Percentiles rank a stretch among this genome's conserved stretches.
Evolutionary conservation across 2,329 filamentous ascomycete species (phyloP).

Genomic region (Boeremia exigua): DNA sequence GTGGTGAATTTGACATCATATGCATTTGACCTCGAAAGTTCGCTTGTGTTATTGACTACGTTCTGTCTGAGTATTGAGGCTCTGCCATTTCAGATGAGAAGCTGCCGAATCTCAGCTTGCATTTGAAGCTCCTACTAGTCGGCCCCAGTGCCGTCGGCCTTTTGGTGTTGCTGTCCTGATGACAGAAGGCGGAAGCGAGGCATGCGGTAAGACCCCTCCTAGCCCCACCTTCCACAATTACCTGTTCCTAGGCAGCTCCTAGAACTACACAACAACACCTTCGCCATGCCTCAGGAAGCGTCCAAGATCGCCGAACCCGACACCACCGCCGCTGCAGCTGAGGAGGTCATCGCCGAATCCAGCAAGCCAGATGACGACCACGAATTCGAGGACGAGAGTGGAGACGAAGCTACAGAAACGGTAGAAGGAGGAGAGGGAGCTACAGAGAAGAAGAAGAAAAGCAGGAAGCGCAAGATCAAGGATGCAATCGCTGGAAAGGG

Average conservation of each 20-base stretch:
- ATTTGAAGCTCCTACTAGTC: too few relatives aligned
- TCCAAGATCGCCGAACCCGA: conserved; percentile 66
- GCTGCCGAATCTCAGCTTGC: too few relatives aligned
- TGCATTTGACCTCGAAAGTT: not conserved
- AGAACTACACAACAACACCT: conserved; percentile 13
- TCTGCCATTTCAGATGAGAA: not conserved
- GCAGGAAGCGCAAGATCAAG: conserved; percentile 68
- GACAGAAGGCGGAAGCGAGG: not conserved
- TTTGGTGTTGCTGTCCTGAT: not conserved
- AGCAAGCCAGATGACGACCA: conserved; percentile 36
- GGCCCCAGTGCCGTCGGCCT: too few relatives aligned
- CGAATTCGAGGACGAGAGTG: conserved; percentile 42
- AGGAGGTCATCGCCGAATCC: conserved; percentile 49
- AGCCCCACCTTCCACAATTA: conserved; percentile 20
- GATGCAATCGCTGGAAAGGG: conserved; percentile 47
- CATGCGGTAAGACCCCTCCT: conserved; percentile 9
- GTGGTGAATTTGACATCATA: not conserved
- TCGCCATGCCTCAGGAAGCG: conserved; percentile 56
- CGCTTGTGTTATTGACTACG: not conserved
- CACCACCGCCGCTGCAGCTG: conserved; percentile 56
- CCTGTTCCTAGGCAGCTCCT: conserved; percentile 11
- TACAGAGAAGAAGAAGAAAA: conserved; percentile 69
- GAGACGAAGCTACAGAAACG: conserved; percentile 38
- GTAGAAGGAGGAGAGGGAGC: conserved; percentile 44
- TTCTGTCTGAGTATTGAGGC: not conserved